phyloP scores from a whole-genome alignment of 805 yeast genomes.

The Lipomyces lipofer region DNA sequence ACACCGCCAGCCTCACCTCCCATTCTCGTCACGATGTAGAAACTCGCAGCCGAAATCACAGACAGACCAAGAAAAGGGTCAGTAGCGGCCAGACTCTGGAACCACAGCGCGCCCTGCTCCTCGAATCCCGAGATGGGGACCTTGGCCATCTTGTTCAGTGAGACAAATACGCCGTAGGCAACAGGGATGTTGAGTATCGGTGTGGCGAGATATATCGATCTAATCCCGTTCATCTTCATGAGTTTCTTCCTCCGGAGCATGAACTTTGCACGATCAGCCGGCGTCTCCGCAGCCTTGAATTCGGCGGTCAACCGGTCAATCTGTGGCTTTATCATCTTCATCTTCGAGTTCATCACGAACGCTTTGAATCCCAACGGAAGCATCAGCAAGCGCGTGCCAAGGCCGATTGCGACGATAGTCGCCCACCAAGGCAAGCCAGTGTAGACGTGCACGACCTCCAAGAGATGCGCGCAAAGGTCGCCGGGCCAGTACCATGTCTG shows the following conservation, averaged over 20 bases:
- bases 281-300: constrained; percentile 43
- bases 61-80: constrained; percentile 94
- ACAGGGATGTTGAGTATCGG: constrained; percentile 69
- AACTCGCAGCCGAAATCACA: constrained; percentile 73
- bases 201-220: constrained; percentile 74
- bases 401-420: constrained; percentile 71
- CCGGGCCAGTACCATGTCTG: constrained; percentile 87
- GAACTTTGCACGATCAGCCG: constrained; percentile 47
- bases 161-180: constrained; percentile 87
- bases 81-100: constrained; percentile 70
- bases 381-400: constrained; percentile 65
- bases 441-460: constrained; percentile 79
- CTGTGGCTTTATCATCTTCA: constrained; percentile 75
- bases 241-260: constrained; percentile 60
- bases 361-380: constrained; percentile 83
- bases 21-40: constrained; percentile 69
- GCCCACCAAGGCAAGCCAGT: constrained; percentile 98
- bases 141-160: constrained; percentile 77
- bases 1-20: constrained; percentile 90
- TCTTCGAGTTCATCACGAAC: constrained; percentile 76
- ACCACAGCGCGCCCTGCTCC: constrained; percentile 82
- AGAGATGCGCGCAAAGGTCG: constrained; percentile 69
- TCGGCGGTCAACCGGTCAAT: constrained; percentile 47
- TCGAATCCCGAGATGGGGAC: constrained; percentile 81
- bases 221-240: constrained; percentile 68